Evolutionary conservation across 352 stramenopile species (phyloP).

Genomic region (Globisporangium uncinulatum): DNA sequence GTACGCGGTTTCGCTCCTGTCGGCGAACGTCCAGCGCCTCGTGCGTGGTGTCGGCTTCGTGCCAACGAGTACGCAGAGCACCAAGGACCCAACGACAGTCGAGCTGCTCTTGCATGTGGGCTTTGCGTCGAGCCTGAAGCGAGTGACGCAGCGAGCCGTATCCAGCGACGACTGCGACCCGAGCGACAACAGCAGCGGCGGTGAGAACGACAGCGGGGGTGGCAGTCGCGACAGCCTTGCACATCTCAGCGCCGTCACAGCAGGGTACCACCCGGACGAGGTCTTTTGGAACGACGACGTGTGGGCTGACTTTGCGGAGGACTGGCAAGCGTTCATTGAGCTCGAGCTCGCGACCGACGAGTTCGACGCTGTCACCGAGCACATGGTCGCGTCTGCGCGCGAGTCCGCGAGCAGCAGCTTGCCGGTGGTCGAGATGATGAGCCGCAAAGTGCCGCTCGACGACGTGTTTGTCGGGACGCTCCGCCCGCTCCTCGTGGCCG

Average conservation of each 20-base stretch:
- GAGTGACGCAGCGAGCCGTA: not conserved
- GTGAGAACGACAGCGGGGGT: too few relatives aligned
- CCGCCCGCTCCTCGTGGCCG: slow-evolving; percentile 7
- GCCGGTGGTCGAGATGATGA: slow-evolving; percentile 7
- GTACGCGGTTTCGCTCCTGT: slow-evolving; percentile 60
- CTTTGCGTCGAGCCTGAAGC: slow-evolving; percentile 52
- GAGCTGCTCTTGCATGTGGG: slow-evolving; percentile 65
- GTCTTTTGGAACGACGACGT: slow-evolving; percentile 48
- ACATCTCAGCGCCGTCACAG: slow-evolving; percentile 9
- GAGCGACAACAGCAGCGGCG: not conserved
- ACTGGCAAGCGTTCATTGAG: slow-evolving; percentile 49
- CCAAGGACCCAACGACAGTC: slow-evolving; percentile 32
- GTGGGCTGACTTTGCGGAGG: slow-evolving; percentile 49
- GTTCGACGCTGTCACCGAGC: slow-evolving; percentile 30
- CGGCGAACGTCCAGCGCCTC: slow-evolving; percentile 44
- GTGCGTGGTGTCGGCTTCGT: slow-evolving; percentile 62
- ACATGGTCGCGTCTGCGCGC: slow-evolving; percentile 1
- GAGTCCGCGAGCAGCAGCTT: slow-evolving; percentile 17
- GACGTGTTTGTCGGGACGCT: slow-evolving; percentile 32
- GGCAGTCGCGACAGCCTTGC: not conserved
- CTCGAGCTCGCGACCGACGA: slow-evolving; percentile 54
- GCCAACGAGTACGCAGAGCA: slow-evolving; percentile 46
- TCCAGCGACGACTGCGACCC: not conserved
- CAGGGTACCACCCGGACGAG: slow-evolving; percentile 24
- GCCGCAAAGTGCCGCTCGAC: slow-evolving; percentile 29